These are phyloP conservation scores for Plenodomus tracheiphilus DNA, from an alignment of 2,329 filamentous ascomycete genomes.

Conservation along the genomic window DNA sequence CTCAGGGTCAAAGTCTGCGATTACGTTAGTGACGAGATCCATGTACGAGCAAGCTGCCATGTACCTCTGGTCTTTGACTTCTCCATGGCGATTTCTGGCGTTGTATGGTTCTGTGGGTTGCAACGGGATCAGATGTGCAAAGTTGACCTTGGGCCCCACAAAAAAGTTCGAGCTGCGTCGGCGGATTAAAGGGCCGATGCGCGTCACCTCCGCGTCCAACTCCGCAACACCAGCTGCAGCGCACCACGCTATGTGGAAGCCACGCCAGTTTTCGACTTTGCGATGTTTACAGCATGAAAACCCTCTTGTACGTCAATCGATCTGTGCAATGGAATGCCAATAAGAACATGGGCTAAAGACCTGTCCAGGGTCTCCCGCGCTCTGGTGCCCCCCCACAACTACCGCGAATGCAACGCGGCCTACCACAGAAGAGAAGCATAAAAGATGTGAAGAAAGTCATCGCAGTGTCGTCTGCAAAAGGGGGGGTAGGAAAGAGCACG, in stretches of 20 bases:
- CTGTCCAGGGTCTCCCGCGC: conserved; percentile 74
- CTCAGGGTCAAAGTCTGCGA: conserved; percentile 79
- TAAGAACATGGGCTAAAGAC: no score
- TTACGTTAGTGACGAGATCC: not conserved
- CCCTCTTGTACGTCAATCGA: conserved; percentile 50
- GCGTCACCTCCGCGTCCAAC: conserved; percentile 27
- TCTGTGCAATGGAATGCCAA: not conserved
- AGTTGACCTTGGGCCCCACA: conserved; percentile 29
- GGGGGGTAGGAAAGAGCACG: conserved; percentile 97
- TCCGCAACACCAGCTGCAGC: conserved; percentile 15
- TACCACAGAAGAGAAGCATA: conserved; percentile 81
- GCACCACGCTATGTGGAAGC: conserved; percentile 43
- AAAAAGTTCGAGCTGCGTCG: conserved; percentile 32
- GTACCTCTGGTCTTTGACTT: conserved; percentile 39
- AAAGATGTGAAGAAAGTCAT: conserved; percentile 87
- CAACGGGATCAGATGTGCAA: conserved; percentile 8
- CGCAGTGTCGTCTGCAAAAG: conserved; percentile 95
- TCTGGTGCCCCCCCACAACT: conserved; percentile 68
- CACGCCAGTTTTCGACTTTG: conserved; percentile 59
- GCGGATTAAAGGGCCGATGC: conserved; percentile 20
- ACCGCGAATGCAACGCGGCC: conserved; percentile 75
- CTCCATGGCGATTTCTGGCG: conserved; percentile 19
- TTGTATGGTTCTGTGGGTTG: not conserved
- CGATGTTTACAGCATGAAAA: conserved; percentile 73
- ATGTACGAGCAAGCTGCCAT: rapidly evolving